Percentiles rank a stretch among this genome's conserved stretches.
phyloP scores from a whole-genome alignment of 208 protist genomes.

The Wallacemonas sp. region DNA sequence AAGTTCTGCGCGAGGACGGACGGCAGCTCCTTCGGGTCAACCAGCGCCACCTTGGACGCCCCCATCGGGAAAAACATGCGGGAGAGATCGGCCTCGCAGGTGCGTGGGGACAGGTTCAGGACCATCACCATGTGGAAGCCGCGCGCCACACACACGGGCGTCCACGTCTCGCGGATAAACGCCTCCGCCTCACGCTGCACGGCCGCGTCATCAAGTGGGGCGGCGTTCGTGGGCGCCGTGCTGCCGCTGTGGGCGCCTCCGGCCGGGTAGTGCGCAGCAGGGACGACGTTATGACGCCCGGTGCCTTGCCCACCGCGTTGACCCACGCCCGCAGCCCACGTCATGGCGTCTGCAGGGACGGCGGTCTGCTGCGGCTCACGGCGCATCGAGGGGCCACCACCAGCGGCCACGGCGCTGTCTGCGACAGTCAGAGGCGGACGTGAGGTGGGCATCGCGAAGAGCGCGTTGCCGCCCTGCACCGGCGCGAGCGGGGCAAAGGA shows the following conservation, averaged over 20 bases:
- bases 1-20: constrained; percentile 16
- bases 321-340: not conserved
- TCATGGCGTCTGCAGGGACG: constrained; percentile 4
- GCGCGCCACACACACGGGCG: constrained; percentile 26
- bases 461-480: constrained; percentile 1
- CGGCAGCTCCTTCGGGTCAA: constrained; percentile 42
- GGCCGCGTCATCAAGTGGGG: constrained; percentile 9
- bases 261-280: not conserved
- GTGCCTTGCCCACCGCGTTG: not conserved
- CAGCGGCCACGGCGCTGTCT: not conserved
- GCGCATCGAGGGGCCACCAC: constrained; percentile 2
- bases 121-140: constrained; percentile 70
- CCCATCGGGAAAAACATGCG: constrained; percentile 80
- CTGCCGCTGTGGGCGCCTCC: not conserved
- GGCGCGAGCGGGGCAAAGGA: constrained; percentile 5
- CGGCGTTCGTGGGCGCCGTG: not conserved
- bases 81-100: constrained; percentile 53
- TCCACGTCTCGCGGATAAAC: constrained; percentile 43
- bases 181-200: constrained; percentile 31
- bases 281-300: not conserved
- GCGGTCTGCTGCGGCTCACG: not conserved
- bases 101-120: constrained; percentile 74
- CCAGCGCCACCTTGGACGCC: constrained; percentile 50
- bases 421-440: not conserved
- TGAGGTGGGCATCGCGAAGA: constrained; percentile 8